phyloP scores from a whole-genome alignment of 129 eudicot species.

The sunflower (Helianthus annuus) region HanXRQr2.0-SUNRISE NC_035446.2:29501919-29502418 shows the following conservation, averaged over 20 bases:
- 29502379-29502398: conserved; percentile 92
- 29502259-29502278: neutral
- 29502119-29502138: conserved; percentile 63
- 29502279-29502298: neutral
- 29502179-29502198: conserved; percentile 64
- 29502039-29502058: neutral
- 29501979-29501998: no score
- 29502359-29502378: conserved; percentile 74
- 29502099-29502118: conserved; percentile 69
- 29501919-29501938: no score
- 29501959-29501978: no score
- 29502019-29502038: neutral
- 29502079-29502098: conserved; percentile 8
- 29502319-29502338: neutral
- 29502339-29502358: neutral
- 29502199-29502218: conserved; percentile 60
- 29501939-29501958: no score
- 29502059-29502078: conserved; percentile 17
- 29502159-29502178: conserved; percentile 47
- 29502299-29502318: neutral
- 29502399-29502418: conserved; percentile 92
- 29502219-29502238: conserved; percentile 25
- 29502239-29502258: neutral
- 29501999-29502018: neutral
- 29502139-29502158: conserved; percentile 79